Evolutionary conservation across 1,284 basidiomycete species (phyloP).

Genomic region (Sporisorium exsertum): DNA sequence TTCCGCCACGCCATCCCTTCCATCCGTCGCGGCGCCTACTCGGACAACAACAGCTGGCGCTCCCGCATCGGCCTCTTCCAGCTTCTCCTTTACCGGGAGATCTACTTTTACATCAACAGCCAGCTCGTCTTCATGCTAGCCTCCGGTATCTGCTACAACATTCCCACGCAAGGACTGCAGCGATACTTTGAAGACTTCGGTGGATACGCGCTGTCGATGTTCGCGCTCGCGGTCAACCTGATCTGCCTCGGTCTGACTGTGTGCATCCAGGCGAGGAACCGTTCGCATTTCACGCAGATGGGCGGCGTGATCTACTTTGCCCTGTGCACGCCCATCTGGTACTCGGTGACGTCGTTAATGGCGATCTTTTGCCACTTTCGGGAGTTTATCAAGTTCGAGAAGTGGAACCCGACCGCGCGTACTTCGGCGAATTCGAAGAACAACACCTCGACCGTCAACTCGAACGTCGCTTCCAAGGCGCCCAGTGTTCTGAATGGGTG

Average conservation of each 20-base stretch:
- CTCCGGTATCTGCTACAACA: conserved; percentile 49
- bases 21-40: conserved; percentile 55
- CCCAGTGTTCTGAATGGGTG: conserved; percentile 14
- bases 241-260: conserved; percentile 47
- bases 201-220: conserved; percentile 50
- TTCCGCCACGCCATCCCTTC: conserved; percentile 56
- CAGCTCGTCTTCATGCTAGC: conserved; percentile 54
- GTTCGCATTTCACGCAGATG: conserved; percentile 48
- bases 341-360: conserved; percentile 51
- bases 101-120: conserved; percentile 60
- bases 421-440: conserved; percentile 32
- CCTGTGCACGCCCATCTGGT: conserved; percentile 53
- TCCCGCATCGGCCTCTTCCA: conserved; percentile 57
- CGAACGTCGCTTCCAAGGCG: conserved; percentile 23
- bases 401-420: conserved; percentile 53
- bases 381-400: conserved; percentile 60
- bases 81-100: conserved; percentile 57
- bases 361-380: conserved; percentile 61
- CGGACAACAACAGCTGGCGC: conserved; percentile 48
- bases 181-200: conserved; percentile 53
- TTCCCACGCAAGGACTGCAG: conserved; percentile 41
- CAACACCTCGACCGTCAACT: conserved; percentile 23
- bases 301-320: conserved; percentile 50
- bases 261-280: conserved; percentile 55
- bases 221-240: conserved; percentile 52